Evolutionary conservation across 2,329 filamentous ascomycete genomes (phyloP).

Genomic region (Cladophialophora psammophila): DNA sequence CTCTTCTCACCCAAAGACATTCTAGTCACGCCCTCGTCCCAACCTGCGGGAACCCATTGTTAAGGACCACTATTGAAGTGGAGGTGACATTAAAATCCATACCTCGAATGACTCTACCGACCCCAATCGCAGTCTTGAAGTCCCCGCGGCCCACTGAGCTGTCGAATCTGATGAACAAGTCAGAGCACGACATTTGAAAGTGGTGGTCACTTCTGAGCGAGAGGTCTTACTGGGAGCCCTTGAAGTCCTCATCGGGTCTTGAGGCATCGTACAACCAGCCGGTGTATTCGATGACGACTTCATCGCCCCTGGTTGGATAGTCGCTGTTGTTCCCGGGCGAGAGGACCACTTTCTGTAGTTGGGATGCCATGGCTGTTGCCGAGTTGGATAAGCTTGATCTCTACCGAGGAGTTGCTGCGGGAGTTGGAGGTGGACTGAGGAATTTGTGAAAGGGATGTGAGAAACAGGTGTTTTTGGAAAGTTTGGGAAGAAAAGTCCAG

Average conservation of each 20-base stretch:
- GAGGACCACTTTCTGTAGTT: conserved; percentile 64
- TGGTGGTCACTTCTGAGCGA: not conserved
- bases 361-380: conserved; percentile 53
- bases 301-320: conserved; percentile 71
- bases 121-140: conserved; percentile 79
- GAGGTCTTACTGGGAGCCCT: conserved; percentile 72
- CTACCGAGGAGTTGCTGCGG: not conserved
- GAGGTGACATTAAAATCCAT: conserved; percentile 40
- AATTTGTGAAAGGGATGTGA: not conserved
- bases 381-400: not conserved
- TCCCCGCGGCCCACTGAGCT: conserved; percentile 78
- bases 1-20: conserved; percentile 95
- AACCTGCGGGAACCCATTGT: conserved; percentile 62
- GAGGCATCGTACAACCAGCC: conserved; percentile 78
- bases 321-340: conserved; percentile 67
- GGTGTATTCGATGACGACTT: conserved; percentile 87
- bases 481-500: not conserved
- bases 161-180: conserved; percentile 74
- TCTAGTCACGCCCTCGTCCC: conserved; percentile 81
- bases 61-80: conserved; percentile 22
- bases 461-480: not conserved
- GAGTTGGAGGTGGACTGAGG: not conserved
- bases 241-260: conserved; percentile 45
- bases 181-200: conserved; percentile 1
- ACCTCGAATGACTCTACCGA: conserved; percentile 88